Evolutionary conservation across 1,284 basidiomycete species (phyloP), one percentile per base, ranked within the genome.

Genomic region (Schizophyllum amplum): DNA sequence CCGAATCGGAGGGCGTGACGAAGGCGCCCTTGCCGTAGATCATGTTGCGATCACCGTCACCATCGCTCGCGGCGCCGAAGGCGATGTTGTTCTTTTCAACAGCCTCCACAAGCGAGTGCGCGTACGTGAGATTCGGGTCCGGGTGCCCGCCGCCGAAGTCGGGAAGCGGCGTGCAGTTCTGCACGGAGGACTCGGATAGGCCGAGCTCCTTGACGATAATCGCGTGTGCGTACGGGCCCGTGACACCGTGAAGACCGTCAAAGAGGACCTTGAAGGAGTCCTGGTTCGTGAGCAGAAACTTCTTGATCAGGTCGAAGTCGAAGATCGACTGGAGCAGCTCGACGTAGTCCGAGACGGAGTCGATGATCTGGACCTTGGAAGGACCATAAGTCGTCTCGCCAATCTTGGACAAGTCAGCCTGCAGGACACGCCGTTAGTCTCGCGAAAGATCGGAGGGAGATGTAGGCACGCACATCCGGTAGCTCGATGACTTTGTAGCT

Each of bases 31-130:
- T 90, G 67, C 96, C 97, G 74, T 99, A 98, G 71, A 99, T 99
- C 96, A 99, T 99, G 81, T 99, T 99, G 60, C 96, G 79, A 74
- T 99, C 96, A 49, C 96, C 96, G 68, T 99, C 96, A 53, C 96
- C 96, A 70, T 99, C 96, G 61, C 89, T 93, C 4, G 96, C 96
- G 33, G 97, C 97, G 60, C 96, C 96, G 67, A 99, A 99, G 53
- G 84, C 79, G 65, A 99, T 95, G 65, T 85, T 81, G 56, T 92
- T 81, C 67, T 78, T 78, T 74, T 99, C 95, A 47, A 99, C 96
- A 20, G 80, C 87, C 62, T 95, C 92, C 53, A 99, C 96, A 56
- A 99, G 86, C 24, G 87, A 82, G 75, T 95, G 92, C 7, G 97
- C 96, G 72, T 99, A 99, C 13, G 95, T 98, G 64, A 99, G 76